Base-by-base conservation (phyloP, 2,329 filamentous ascomycete species). In the Alternaria rosae region DNA sequence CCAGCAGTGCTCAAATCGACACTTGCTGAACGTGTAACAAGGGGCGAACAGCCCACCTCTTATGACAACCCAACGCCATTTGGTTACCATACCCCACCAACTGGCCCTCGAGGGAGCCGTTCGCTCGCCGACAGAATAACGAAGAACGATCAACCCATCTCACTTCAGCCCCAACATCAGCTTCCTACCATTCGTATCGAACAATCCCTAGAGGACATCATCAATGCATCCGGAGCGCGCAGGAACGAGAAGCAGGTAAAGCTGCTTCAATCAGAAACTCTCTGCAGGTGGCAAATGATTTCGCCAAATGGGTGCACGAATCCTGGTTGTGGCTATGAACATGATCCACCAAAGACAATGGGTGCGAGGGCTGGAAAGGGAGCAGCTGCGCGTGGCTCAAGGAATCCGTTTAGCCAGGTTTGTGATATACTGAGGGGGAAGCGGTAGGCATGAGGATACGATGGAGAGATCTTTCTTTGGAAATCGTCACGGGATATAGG, bases 351-450 rank as follows among this genome's bases (percentile, higher is more conserved):
- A n/a, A 50, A 50, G 28, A 50, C 17, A 2, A 7, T 30, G 8
- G 0, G 10, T 15, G 9, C 8, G 0, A 51, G 1, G 8, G 15
- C 30, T 25, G 32, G 6, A 6, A 21, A 1, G 12, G 30, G 0
- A 4, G 20, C 13, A 1, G 20, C 20, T 11, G 20, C 20, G 0
- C 5, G 15, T 11, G 30, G 30, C 2, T 35, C 35, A 21, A 30
- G 28, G 13, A 51, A 38, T 21, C 30, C 35, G 15, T 35, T 20
- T 1, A 11, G 47, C 13, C 35, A 30, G 15, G 13, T 51, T 25
- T 20, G 47, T 1, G 23, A 23, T 25, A 51, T 51, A 17, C 47
- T 51, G 3, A 20, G 28, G 15, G 20, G 28, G 2, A 51, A 38
- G 6, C 17, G 47, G 9, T 20, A 51, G 15, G n/a, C 35, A 5